Evolutionary conservation across 768 basidiomycete genomes (phyloP).

Genomic region (Terana coerulea): DNA sequence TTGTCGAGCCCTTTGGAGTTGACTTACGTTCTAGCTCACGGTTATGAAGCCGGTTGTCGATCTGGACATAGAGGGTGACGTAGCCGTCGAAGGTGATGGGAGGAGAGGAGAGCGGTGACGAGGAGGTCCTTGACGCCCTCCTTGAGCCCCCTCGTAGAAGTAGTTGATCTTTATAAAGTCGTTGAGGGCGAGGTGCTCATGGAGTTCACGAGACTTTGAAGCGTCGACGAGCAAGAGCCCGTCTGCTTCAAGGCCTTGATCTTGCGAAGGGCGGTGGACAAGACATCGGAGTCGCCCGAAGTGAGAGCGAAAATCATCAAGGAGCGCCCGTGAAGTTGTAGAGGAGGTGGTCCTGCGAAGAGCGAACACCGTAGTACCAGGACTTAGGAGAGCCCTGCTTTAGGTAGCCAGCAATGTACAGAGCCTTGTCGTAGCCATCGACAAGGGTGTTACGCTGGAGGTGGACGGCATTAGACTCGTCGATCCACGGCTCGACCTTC

Average conservation of each 20-base stretch:
- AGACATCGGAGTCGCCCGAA: background rate
- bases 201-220: background rate
- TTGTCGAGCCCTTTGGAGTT: background rate
- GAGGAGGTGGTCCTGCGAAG: background rate
- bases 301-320: background rate
- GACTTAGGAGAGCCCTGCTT: background rate
- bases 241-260: background rate
- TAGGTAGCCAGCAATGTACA: background rate
- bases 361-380: background rate
- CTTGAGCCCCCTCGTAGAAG: constrained; percentile 30
- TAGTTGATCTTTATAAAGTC: constrained; percentile 31
- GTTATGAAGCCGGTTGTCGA: background rate
- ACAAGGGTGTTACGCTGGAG: background rate
- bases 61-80: background rate
- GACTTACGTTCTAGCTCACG: background rate
- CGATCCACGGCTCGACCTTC: background rate
- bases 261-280: background rate
- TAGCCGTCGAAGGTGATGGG: background rate
- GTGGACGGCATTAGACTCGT: background rate
- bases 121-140: constrained; percentile 21
- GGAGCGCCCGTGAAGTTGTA: background rate
- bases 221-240: background rate
- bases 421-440: background rate
- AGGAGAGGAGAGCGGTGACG: constrained; percentile 6
- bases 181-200: constrained; percentile 24